These are phyloP conservation scores for Phallus indusiatus DNA, from an alignment of 768 basidiomycete species.

Conservation along the genomic window DNA sequence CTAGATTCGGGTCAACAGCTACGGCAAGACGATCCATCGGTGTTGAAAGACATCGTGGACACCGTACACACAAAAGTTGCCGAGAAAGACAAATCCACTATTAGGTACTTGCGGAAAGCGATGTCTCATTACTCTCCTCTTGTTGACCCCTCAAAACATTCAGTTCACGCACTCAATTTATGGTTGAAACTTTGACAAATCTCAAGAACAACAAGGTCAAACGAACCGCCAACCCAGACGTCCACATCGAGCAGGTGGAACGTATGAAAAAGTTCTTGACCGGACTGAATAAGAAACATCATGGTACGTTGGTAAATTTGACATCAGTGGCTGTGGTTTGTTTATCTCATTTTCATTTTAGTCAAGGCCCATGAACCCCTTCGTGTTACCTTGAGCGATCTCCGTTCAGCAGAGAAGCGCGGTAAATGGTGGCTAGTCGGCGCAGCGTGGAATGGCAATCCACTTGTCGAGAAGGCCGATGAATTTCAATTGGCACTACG, in stretches of 20 bases:
- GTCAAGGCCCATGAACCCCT: constrained; percentile 80
- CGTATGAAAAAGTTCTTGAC: constrained; percentile 84
- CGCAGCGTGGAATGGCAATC: constrained; percentile 91
- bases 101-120: constrained; percentile 42
- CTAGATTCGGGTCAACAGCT: constrained; percentile 88
- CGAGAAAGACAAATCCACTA: constrained; percentile 30
- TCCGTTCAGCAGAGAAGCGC: constrained; percentile 71
- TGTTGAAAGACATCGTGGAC: constrained; percentile 83
- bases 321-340: background rate
- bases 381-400: constrained; percentile 75
- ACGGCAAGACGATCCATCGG: constrained; percentile 83
- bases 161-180: constrained; percentile 88
- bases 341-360: constrained; percentile 21
- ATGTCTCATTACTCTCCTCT: background rate
- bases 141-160: background rate
- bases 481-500: constrained; percentile 19
- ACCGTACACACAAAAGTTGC: constrained; percentile 68
- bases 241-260: constrained; percentile 67
- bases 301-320: constrained; percentile 39
- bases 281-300: constrained; percentile 65
- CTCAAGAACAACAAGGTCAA: constrained; percentile 88
- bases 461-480: constrained; percentile 57
- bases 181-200: constrained; percentile 89
- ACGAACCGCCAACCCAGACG: constrained; percentile 51
- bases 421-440: constrained; percentile 99